A percentile compares a stretch with the other conserved stretches of the same genome.
phyloP scores from a whole-genome alignment of 1,139 yeast species.

The Candida sp. region DNA sequence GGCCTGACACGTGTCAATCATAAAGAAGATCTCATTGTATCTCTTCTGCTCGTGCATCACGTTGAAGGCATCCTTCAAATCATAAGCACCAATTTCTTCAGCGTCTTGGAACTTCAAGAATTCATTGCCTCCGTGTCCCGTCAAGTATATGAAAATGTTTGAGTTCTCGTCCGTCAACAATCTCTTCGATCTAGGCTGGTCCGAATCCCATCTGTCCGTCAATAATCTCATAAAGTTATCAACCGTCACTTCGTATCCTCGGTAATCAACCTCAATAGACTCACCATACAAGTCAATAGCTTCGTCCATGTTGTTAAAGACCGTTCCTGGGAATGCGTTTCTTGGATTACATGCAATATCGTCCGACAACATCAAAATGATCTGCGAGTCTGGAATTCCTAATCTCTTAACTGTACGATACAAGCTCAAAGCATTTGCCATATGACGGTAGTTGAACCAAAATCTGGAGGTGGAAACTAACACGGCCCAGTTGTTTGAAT shows the following conservation, averaged over 20 bases:
- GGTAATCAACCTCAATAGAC: constrained; percentile 92
- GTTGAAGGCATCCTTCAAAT: constrained; percentile 95
- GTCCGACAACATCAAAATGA: constrained; percentile 93
- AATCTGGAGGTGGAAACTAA: constrained; percentile 94
- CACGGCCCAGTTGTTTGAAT: constrained; percentile 94
- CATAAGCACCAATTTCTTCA: constrained; percentile 95
- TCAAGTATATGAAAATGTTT: constrained; percentile 91
- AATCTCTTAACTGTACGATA: constrained; percentile 94
- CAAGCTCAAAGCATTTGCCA: constrained; percentile 95
- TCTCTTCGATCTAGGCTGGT: constrained; percentile 92
- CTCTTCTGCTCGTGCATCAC: constrained; percentile 97
- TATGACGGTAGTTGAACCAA: constrained; percentile 98
- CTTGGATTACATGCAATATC: constrained; percentile 98
- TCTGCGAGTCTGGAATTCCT: constrained; percentile 98
- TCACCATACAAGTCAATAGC: constrained; percentile 96
- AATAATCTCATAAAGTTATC: constrained; percentile 89
- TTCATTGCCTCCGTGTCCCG: constrained; percentile 99
- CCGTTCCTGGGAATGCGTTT: constrained; percentile 95
- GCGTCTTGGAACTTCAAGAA: constrained; percentile 98
- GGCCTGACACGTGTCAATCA: constrained; percentile 99
- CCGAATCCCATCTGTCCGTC: constrained; percentile 95
- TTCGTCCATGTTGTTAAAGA: constrained; percentile 92
- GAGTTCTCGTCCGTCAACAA: constrained; percentile 92
- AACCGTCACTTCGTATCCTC: constrained; percentile 98
- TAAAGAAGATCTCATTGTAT: constrained; percentile 92